Evolutionary conservation across 495 filamentous ascomycete species (phyloP).

Genomic region (Neohortaea acidophila): DNA sequence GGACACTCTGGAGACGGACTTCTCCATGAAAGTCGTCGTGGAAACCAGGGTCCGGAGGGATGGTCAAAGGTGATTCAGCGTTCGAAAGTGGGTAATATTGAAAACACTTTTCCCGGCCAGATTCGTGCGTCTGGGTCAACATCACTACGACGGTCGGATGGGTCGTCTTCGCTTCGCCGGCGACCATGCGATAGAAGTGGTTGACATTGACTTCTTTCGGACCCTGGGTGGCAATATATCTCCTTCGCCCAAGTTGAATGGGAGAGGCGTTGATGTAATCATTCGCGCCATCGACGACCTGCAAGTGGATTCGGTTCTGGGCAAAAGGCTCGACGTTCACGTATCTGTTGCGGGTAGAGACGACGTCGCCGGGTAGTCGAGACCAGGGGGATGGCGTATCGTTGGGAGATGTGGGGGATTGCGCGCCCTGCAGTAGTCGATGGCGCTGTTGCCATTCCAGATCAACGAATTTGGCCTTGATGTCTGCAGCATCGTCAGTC

Average conservation of each 20-base stretch:
- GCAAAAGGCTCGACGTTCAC: conserved; percentile 73
- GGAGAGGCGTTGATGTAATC: conserved; percentile 97
- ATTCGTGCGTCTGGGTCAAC: conserved; percentile 82
- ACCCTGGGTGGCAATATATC: conserved; percentile 58
- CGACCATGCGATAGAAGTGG: conserved; percentile 94
- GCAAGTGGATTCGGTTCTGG: conserved; percentile 69
- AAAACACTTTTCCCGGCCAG: conserved; percentile 72
- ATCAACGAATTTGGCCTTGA: conserved; percentile 39
- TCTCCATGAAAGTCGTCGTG: conserved; percentile 41
- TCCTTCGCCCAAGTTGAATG: conserved; percentile 47
- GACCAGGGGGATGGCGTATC: conserved; percentile 38
- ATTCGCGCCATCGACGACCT: conserved; percentile 59
- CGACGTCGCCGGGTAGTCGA: conserved; percentile 35
- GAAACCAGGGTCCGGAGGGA: conserved; percentile 25
- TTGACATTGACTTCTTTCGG: conserved; percentile 56
- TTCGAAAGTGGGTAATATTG: conserved; percentile 65
- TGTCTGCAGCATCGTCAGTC: conserved; percentile 19
- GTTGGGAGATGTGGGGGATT: conserved; percentile 16
- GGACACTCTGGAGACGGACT: conserved; percentile 36
- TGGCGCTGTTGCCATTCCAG: conserved; percentile 47
- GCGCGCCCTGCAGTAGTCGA: conserved; percentile 33
- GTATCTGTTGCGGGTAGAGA: conserved; percentile 59
- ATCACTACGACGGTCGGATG: conserved; percentile 81
- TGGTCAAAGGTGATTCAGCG: conserved; percentile 8
- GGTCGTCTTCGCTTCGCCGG: conserved; percentile 49